Evolutionary conservation across 495 filamentous ascomycete genomes (phyloP).

Genomic region (Trypethelium eluteriae): DNA sequence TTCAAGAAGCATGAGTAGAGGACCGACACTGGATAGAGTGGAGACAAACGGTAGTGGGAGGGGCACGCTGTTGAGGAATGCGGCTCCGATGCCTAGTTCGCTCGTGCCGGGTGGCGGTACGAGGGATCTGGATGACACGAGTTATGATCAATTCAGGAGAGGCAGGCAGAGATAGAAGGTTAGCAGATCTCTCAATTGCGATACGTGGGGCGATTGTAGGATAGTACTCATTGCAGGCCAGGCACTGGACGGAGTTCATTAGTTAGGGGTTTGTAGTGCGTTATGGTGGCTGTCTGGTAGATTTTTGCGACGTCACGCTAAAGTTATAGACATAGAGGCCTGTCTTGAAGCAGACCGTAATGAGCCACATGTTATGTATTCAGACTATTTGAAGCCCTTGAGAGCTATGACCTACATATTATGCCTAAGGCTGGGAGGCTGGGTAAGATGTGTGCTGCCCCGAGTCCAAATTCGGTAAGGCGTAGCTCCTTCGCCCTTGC

Average conservation of each 20-base stretch:
- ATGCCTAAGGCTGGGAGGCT: too few relatives aligned
- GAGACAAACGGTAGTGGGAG: constrained; percentile 31
- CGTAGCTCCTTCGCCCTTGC: too few relatives aligned
- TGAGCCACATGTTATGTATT: not conserved
- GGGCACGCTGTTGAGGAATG: constrained; percentile 24
- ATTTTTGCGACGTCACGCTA: not conserved
- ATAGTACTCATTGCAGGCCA: not conserved
- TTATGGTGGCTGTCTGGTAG: not conserved
- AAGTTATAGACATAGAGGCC: not conserved
- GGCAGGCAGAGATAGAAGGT: constrained; percentile 14
- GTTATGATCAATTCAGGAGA: constrained; percentile 27
- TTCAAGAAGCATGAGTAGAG: constrained; percentile 23
- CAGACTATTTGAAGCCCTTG: not conserved
- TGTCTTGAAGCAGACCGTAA: not conserved
- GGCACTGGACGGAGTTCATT: constrained; percentile 4
- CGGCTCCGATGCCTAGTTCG: constrained; percentile 10
- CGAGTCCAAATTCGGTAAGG: too few relatives aligned
- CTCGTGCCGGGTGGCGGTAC: constrained; percentile 17
- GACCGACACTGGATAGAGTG: constrained; percentile 17
- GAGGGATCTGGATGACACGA: constrained; percentile 19
- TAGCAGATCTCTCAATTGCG: not conserved
- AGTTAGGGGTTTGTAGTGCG: not conserved
- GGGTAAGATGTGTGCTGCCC: too few relatives aligned
- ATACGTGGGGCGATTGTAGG: not conserved
- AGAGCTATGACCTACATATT: not conserved